Percentiles rank a stretch among this genome's conserved stretches.
Evolutionary conservation across 2,329 filamentous ascomycete genomes (phyloP).

Genomic region (Neospermospora avenae): DNA sequence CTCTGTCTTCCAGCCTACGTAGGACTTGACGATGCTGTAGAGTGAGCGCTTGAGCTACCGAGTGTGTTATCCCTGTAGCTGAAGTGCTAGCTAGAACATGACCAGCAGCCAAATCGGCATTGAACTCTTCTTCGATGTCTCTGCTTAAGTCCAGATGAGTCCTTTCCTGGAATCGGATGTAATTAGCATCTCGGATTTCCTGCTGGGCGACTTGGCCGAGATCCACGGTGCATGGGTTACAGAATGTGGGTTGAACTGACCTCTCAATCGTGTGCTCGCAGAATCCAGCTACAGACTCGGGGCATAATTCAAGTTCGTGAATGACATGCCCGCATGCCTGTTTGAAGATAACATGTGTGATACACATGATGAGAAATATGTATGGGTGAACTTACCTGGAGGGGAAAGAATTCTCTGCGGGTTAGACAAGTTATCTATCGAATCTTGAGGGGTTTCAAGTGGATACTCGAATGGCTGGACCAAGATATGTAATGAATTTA

Average conservation of each 20-base stretch:
- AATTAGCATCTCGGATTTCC: not conserved
- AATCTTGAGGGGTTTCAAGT: not conserved
- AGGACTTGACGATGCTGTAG: not conserved
- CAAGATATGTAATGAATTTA: not conserved
- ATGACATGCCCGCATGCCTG: not conserved
- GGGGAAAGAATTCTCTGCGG: not conserved
- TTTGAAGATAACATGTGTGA: not conserved
- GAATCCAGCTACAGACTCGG: not conserved
- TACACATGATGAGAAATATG: not conserved
- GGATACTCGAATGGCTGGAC: not conserved
- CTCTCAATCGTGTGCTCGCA: not conserved
- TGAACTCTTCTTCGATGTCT: not conserved
- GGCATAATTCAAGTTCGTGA: not conserved
- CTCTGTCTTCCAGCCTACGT: not conserved
- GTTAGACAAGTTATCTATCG: not conserved
- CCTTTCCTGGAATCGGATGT: not conserved
- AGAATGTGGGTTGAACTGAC: not conserved
- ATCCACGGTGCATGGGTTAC: not conserved
- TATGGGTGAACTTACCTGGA: not conserved
- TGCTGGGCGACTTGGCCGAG: not conserved
- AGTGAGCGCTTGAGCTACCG: not conserved
- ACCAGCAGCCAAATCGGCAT: not conserved
- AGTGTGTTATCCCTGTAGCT: not conserved
- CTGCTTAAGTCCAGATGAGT: not conserved
- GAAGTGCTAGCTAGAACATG: not conserved